Evolutionary conservation across 2,329 filamentous ascomycete species (phyloP), one percentile per base, ranked within the genome.

Genomic region (Colletotrichum sp.): DNA sequence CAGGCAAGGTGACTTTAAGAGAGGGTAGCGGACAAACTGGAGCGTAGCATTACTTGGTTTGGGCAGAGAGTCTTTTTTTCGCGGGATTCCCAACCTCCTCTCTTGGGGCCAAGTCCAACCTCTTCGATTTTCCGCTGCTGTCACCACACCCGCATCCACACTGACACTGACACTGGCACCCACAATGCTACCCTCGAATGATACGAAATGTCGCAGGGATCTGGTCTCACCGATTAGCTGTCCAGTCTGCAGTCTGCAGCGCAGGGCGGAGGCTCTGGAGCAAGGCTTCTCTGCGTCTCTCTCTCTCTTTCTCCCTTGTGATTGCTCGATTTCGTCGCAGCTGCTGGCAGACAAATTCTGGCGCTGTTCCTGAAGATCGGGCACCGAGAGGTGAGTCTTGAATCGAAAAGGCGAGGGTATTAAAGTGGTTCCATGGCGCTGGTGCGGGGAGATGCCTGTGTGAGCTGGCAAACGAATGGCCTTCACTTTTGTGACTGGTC

Each of bases 11-110:
- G 64, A 63, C 59, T 77, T 77, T 77, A 77, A 77, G 69, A 77
- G 69, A 60, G 32, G 44, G 63, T 30, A 18, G 65, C 60, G 28
- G 60, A 57, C 68, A 30, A 39, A 60, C 39, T 69, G 65, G 62
- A 68, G 62, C 32, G 71, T 70, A 22, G 66, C 64, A 63, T 57
- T 76, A 68, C 75, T 76, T 67, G 75, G 57, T 63, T 75, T 67
- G 66, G 72, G 68, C 55, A 64, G 65, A 71, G 44, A 52, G 71
- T 18, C 44, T n/a, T 69, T 74, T 67, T 75, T 75, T 68, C 63
- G 75, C 67, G 66, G 66, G 66, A 63, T 68, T 72, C 75, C 75
- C 75, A 77, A 76, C 72, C 75, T 76, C 75, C 75, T 63, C 67
- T 60, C 26, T 65, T 34, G 44, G 59, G 64, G 60, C 59, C 44